phyloP scores from a whole-genome alignment of 2,329 filamentous ascomycete genomes.

The Cercospora zeae-maydis region DNA sequence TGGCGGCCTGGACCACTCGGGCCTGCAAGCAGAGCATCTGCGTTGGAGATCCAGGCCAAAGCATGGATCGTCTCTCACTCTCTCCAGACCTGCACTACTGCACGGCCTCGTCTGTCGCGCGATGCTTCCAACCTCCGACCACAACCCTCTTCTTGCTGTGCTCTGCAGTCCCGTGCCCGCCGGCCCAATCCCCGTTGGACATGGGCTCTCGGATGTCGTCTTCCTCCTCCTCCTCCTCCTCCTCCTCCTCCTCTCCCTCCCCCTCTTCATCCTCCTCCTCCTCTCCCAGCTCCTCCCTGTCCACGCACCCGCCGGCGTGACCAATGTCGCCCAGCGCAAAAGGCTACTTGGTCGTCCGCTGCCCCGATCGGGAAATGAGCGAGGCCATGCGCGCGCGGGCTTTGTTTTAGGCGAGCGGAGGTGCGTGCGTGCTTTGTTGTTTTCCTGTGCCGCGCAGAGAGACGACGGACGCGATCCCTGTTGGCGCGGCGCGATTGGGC shows the following conservation, averaged over 20 bases:
- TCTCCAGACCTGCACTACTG: not conserved
- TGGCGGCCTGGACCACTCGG: conserved; percentile 27
- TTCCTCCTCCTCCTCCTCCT: not conserved
- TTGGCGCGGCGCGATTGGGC: conserved; percentile 8
- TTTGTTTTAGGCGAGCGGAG: not conserved
- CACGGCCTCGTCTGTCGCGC: not conserved
- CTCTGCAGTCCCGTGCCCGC: no score
- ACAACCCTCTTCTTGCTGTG: not conserved
- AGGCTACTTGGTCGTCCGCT: conserved; percentile 5
- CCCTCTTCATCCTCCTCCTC: not conserved
- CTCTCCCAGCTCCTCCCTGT: not conserved
- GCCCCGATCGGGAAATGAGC: conserved; percentile 24
- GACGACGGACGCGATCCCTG: conserved; percentile 4
- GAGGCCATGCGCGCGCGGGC: conserved; percentile 1
- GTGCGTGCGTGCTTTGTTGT: conserved; percentile 3
- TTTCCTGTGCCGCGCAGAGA: conserved; percentile 10
- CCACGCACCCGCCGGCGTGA: not conserved
- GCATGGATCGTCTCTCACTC: conserved; percentile 24
- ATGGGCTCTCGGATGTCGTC: not conserved
- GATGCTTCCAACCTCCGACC: no score
- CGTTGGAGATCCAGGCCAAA: conserved; percentile 30
- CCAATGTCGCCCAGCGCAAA: not conserved
- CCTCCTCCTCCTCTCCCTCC: not conserved
- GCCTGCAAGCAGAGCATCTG: conserved; percentile 20
- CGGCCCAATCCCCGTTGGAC: not conserved